Evolutionary conservation across 2,329 filamentous ascomycete species (phyloP).

Genomic region (Dactylellina parvicollis): DNA sequence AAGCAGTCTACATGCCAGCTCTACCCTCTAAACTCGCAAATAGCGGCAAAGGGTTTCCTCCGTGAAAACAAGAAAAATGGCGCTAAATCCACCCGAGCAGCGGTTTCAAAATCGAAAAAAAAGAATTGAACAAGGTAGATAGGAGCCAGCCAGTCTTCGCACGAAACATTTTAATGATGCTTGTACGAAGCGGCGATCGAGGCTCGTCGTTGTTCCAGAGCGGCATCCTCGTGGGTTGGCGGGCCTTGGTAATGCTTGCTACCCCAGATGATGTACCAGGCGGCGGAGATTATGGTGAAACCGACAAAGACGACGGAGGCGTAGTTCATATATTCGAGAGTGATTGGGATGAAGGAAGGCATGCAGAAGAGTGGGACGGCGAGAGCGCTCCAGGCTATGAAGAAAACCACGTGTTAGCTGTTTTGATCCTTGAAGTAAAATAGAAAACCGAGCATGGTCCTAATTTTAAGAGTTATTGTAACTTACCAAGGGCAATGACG

Average conservation of each 20-base stretch:
- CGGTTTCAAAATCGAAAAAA: not conserved
- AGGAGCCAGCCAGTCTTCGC: constrained; percentile 11
- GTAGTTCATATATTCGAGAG: constrained; percentile 73
- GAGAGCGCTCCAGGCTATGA: constrained; percentile 71
- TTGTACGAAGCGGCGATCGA: constrained; percentile 50
- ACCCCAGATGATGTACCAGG: constrained; percentile 77
- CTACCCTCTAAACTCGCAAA: constrained; percentile 14
- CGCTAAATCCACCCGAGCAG: constrained; percentile 40
- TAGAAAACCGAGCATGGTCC: too few species aligned
- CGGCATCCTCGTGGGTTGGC: constrained; percentile 60
- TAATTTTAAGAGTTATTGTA: not conserved
- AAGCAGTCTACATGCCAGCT: constrained; percentile 2
- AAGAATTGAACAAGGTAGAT: not conserved
- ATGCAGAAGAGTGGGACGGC: constrained; percentile 79
- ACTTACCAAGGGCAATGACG: constrained; percentile 71
- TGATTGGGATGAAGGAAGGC: constrained; percentile 72
- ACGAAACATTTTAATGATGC: constrained; percentile 14
- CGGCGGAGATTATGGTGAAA: constrained; percentile 70
- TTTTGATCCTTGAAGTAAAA: constrained; percentile 27
- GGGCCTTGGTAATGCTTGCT: constrained; percentile 75
- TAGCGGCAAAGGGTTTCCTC: constrained; percentile 5
- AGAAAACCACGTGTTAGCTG: constrained; percentile 5
- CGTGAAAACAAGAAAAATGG: constrained; percentile 6
- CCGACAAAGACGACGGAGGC: constrained; percentile 78
- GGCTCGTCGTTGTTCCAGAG: constrained; percentile 37